phyloP scores from a whole-genome alignment of 2,329 filamentous ascomycete genomes.

The Pseudogymnoascus sp. region DNA sequence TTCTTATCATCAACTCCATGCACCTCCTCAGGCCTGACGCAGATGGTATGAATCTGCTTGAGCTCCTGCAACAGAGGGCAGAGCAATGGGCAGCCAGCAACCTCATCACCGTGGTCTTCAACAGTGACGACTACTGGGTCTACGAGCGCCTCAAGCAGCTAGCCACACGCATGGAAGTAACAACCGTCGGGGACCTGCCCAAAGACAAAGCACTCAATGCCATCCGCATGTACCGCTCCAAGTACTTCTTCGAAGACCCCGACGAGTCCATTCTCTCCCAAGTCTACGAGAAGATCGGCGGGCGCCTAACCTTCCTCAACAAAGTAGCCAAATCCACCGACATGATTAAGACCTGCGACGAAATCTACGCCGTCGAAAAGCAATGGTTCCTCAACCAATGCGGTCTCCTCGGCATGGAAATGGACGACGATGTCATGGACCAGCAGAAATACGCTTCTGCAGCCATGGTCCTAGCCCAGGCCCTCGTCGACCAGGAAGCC shows the following conservation, averaged over 20 bases:
- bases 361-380: constrained; percentile 62
- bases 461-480: constrained; percentile 86
- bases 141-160: constrained; percentile 91
- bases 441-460: constrained; percentile 93
- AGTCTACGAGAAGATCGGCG: constrained; percentile 81
- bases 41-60: constrained; percentile 84
- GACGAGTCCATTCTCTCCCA: constrained; percentile 52
- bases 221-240: constrained; percentile 68
- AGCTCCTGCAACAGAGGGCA: constrained; percentile 88
- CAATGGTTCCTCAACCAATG: constrained; percentile 75
- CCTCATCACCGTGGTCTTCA: constrained; percentile 86
- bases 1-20: constrained; percentile 92
- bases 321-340: constrained; percentile 78
- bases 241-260: constrained; percentile 61
- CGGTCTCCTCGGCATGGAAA: constrained; percentile 65
- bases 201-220: constrained; percentile 71
- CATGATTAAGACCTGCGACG: constrained; percentile 70
- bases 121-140: constrained; percentile 97
- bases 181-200: constrained; percentile 73
- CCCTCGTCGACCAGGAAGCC: constrained; percentile 62
- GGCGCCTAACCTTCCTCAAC: constrained; percentile 78
- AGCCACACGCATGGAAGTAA: constrained; percentile 89
- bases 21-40: constrained; percentile 88
- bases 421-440: constrained; percentile 98
- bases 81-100: constrained; percentile 94